phyloP scores from a whole-genome alignment of 495 filamentous ascomycete genomes.

The Neurospora sp. region DNA sequence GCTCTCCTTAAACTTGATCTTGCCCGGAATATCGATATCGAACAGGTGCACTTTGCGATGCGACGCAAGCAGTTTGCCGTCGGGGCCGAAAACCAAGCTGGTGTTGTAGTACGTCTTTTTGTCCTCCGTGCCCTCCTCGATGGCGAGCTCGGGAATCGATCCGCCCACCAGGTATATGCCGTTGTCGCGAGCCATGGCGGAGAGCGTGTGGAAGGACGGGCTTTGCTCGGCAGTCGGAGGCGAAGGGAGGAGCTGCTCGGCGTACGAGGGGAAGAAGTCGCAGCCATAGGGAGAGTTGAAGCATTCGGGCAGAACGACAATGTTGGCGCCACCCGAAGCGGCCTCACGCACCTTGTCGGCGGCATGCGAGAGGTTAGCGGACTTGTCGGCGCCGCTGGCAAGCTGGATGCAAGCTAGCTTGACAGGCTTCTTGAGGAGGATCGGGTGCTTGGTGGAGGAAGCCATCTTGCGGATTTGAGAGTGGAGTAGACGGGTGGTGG shows the following conservation, averaged over 20 bases:
- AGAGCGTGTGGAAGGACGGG: conserved; percentile 78
- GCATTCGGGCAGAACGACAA: conserved; percentile 73
- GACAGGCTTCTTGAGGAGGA: conserved; percentile 58
- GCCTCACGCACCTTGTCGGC: conserved; percentile 78
- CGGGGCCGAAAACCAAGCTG: conserved; percentile 67
- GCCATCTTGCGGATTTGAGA: conserved; percentile 31
- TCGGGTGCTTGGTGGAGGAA: conserved; percentile 36
- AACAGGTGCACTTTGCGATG: conserved; percentile 98
- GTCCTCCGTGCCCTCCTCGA: conserved; percentile 8
- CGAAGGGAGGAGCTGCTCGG: conserved; percentile 74
- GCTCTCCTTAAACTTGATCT: conserved; percentile 83
- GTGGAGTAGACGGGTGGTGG: not conserved
- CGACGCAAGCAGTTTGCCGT: conserved; percentile 66
- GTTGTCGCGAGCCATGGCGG: conserved; percentile 64
- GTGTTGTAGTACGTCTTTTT: conserved; percentile 83
- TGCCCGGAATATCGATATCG: conserved; percentile 95
- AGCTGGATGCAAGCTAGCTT: conserved; percentile 81
- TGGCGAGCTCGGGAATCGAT: conserved; percentile 75
- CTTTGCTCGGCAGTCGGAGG: conserved; percentile 60
- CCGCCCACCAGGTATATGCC: conserved; percentile 77
- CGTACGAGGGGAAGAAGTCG: conserved; percentile 83
- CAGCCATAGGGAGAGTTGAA: conserved; percentile 97
- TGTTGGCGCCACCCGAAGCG: conserved; percentile 58
- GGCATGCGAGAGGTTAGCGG: conserved; percentile 71
- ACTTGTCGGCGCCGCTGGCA: conserved; percentile 71